Evolutionary conservation across 148 eudicot species (phyloP), one percentile per base, ranked within the genome.

Genomic region (Heliosperma pusillum): DNA sequence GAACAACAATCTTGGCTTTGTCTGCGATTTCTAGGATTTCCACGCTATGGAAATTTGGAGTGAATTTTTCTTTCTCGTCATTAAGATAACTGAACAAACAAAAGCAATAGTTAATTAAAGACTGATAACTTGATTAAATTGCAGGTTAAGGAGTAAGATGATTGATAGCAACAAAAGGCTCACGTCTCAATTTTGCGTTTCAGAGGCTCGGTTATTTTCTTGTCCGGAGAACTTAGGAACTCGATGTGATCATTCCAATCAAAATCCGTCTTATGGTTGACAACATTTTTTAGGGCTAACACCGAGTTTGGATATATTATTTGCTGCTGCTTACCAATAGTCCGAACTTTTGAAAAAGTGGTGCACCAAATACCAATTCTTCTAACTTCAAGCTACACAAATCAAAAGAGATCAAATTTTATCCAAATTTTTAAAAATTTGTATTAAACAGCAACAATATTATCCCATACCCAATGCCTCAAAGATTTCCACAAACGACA

Each of bases 341-440:
- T 68, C 3, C 60, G 71, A 44, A 75, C 72, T 17, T 56, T 55
- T 22, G 69, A 17, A 20, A 77, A 77, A 26, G 50, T 60, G 7
- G 74, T 76, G 10, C 20, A 42, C 79, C 74, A 76, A n/a, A 69
- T 30, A 15, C 66, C 68, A 10, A 75, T 66, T 27, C 63, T 10
- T 20, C 8, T 27, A 10, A 75, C 77, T 19, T 64, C 71, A 53
- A 75, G 20, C 71, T 66, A 21, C 8, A 53, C 19, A 15, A 60
- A 55, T 50, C 55, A 50, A 13, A 50, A 10, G 42, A 36, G 6
- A 36, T 36, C 42, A 36, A 36, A 50, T 11, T 11, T 15, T 13
- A 47, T 47, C 16, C 9, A 10, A 15, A 47, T 47, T 33, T 33
- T 13, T 10, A 7, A 47, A 47, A 47, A 47, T 13, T 12, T 12